phyloP scores from a whole-genome alignment of 495 filamentous ascomycete species.

The Endocarpon pusillum region DNA sequence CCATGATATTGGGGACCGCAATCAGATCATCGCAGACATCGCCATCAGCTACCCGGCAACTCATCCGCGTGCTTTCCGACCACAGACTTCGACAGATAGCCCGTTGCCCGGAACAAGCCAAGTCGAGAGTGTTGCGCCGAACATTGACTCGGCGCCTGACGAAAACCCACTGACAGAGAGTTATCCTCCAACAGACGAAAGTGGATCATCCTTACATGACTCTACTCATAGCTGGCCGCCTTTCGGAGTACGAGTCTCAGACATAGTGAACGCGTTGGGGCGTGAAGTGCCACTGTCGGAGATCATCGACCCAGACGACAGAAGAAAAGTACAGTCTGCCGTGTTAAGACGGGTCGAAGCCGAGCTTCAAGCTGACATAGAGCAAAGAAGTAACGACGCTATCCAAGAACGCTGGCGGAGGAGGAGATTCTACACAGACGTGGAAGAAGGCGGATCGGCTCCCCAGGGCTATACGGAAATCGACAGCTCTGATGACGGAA shows the following conservation, averaged over 20 bases:
- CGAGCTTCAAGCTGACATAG: constrained; percentile 17
- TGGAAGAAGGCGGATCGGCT: constrained; percentile 51
- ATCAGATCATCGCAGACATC: constrained; percentile 24
- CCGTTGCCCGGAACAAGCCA: background rate
- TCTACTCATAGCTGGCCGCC: no score
- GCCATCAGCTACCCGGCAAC: background rate
- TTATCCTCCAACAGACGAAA: no score
- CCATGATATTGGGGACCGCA: constrained; percentile 29
- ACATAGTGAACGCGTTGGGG: constrained; percentile 24
- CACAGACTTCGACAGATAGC: background rate
- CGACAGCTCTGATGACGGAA: constrained; percentile 17
- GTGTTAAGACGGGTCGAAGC: constrained; percentile 25
- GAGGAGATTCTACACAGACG: constrained; percentile 62
- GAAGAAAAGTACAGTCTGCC: constrained; percentile 23
- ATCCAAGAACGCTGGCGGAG: constrained; percentile 57
- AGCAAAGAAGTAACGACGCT: constrained; percentile 29
- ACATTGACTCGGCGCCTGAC: no score
- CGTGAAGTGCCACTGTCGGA: constrained; percentile 22
- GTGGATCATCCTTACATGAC: no score
- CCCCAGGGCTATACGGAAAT: constrained; percentile 48
- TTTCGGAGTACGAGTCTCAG: constrained; percentile 19
- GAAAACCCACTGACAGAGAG: no score
- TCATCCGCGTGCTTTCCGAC: background rate
- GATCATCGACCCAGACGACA: constrained; percentile 23
- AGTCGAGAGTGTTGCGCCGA: no score